Percentiles rank a stretch among this genome's conserved stretches.
These are phyloP conservation scores for Seminavis robusta DNA, from an alignment of 108 stramenopile genomes.

Conservation along the genomic window DNA sequence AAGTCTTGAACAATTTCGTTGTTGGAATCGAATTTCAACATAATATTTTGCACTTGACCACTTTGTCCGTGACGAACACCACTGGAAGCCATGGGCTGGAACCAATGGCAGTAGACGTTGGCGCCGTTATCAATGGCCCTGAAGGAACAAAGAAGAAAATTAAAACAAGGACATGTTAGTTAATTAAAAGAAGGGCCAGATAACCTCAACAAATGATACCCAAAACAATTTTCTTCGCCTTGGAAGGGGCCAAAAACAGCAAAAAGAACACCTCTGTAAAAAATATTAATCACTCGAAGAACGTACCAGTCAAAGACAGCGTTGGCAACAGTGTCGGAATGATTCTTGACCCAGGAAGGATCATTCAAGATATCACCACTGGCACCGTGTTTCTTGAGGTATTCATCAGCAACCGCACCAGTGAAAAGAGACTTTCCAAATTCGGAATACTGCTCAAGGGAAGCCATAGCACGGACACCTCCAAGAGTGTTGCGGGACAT, in stretches of 20 bases:
- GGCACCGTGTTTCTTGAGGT: slow-evolving; percentile 87
- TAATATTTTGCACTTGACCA: slow-evolving; percentile 94
- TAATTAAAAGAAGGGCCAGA: background rate
- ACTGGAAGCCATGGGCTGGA: slow-evolving; percentile 90
- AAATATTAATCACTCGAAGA: background rate
- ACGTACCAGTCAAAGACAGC: slow-evolving; percentile 92
- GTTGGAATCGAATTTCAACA: slow-evolving; percentile 83
- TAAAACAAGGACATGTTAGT: background rate
- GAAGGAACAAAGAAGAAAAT: slow-evolving; percentile 3
- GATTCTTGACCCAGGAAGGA: slow-evolving; percentile 73
- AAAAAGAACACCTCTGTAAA: background rate
- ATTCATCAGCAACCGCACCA: slow-evolving; percentile 85
- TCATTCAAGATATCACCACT: slow-evolving; percentile 67
- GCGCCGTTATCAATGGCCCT: slow-evolving; percentile 92
- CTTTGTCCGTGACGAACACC: slow-evolving; percentile 91
- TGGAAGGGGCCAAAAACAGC: background rate
- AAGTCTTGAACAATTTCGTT: slow-evolving; percentile 85
- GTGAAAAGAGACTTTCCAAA: slow-evolving; percentile 88
- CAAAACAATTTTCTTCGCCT: background rate
- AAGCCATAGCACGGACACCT: slow-evolving; percentile 42
- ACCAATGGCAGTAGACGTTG: slow-evolving; percentile 95
- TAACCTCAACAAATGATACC: background rate
- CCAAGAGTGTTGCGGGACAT: slow-evolving; percentile 8
- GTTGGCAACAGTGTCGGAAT: slow-evolving; percentile 83
- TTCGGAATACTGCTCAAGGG: slow-evolving; percentile 79